A percentile compares a stretch with the other conserved stretches of the same genome.
phyloP scores from a whole-genome alignment of 805 yeast genomes.

The Yarrowia sp. region DNA sequence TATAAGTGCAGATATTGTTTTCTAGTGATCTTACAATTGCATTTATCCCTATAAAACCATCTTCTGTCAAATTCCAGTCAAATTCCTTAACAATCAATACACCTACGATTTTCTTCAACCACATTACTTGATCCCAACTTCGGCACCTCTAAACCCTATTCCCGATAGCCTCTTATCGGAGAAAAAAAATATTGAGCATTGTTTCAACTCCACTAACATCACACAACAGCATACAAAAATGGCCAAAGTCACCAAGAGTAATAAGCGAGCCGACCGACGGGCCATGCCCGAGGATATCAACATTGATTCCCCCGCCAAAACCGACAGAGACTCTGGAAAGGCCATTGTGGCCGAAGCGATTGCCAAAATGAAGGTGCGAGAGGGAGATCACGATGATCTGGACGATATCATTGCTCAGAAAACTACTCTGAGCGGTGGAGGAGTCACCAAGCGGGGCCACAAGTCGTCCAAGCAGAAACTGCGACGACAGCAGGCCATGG shows the following conservation, averaged over 20 bases:
- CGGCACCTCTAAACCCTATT: constrained; percentile 2
- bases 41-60: too few relatives aligned
- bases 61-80: not conserved
- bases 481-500: constrained; percentile 29
- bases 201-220: constrained; percentile 3
- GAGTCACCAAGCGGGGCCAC: constrained; percentile 36
- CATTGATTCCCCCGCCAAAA: constrained; percentile 8
- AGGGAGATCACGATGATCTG: constrained; percentile 34
- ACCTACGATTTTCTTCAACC: not conserved
- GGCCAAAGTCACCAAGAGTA: constrained; percentile 13
- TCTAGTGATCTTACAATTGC: too few relatives aligned
- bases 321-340: constrained; percentile 34
- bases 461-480: constrained; percentile 19
- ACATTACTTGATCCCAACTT: not conserved
- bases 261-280: constrained; percentile 38
- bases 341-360: constrained; percentile 31
- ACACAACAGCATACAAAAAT: not conserved
- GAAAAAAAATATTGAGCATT: constrained; percentile 6
- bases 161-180: constrained; percentile 30
- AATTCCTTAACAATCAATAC: not conserved
- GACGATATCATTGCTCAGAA: constrained; percentile 27
- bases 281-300: constrained; percentile 30
- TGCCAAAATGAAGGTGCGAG: constrained; percentile 38
- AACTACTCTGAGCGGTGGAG: constrained; percentile 26
- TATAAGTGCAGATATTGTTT: too few relatives aligned